A percentile compares a stretch with the other conserved stretches of the same genome.
phyloP scores from a whole-genome alignment of 345 rosid species.

The Crucihimalaya himalaica region DNA sequence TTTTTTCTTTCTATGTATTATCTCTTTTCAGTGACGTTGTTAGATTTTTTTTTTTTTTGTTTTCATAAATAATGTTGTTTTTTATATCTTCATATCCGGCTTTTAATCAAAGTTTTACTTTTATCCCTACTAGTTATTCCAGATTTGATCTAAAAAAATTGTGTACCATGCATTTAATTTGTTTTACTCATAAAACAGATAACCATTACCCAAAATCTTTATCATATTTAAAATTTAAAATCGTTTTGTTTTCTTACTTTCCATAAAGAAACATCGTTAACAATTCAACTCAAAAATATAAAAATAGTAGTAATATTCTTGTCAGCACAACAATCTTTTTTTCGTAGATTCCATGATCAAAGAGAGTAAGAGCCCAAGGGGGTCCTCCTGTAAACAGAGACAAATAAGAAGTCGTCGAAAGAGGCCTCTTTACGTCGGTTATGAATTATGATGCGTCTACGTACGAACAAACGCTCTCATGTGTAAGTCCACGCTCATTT shows the following conservation, averaged over 20 bases:
- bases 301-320: too few relatives aligned
- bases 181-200: neutral
- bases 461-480: constrained; percentile 1
- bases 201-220: neutral
- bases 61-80: too few relatives aligned
- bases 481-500: constrained; percentile 28
- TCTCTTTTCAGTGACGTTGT: neutral
- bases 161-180: neutral
- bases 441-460: neutral
- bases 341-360: neutral
- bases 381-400: neutral
- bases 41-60: neutral
- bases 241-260: neutral
- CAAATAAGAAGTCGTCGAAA: constrained; percentile 33
- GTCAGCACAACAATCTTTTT: neutral
- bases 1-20: neutral
- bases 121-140: neutral
- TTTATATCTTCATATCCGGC: neutral
- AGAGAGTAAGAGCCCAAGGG: neutral
- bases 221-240: neutral
- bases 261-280: neutral
- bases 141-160: neutral
- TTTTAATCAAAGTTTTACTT: neutral
- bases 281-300: neutral
- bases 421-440: constrained; percentile 13